Evolutionary conservation across 192 early-diverging fungal genomes (phyloP).

Genomic region (Backusella psychrophila): DNA sequence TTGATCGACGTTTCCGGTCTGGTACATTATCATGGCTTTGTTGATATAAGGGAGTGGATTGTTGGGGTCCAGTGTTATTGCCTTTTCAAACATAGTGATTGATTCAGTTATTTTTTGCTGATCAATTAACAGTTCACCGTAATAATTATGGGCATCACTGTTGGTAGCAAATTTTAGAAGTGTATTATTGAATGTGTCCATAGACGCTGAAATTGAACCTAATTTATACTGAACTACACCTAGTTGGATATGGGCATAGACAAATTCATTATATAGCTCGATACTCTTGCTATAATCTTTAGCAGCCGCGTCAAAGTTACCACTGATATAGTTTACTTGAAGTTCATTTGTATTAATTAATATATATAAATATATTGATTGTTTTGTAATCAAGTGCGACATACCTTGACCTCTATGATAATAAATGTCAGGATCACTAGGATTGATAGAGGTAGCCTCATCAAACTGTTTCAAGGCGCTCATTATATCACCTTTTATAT

Average conservation of each 20-base stretch:
- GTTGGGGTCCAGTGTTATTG: conserved; percentile 71
- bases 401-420: conserved; percentile 71
- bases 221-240: conserved; percentile 92
- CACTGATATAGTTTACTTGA: conserved; percentile 77
- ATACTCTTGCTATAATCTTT: conserved; percentile 83
- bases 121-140: conserved; percentile 92
- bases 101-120: conserved; percentile 83
- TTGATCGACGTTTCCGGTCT: conserved; percentile 67
- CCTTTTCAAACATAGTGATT: conserved; percentile 83
- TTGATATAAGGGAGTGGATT: conserved; percentile 99
- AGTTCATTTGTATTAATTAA: not conserved
- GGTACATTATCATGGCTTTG: conserved; percentile 83
- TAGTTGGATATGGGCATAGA: conserved; percentile 93
- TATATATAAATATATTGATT: not conserved
- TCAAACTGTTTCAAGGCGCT: conserved; percentile 68
- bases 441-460: conserved; percentile 60
- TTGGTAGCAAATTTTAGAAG: conserved; percentile 72
- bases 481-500: conserved; percentile 48
- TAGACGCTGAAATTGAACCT: conserved; percentile 71
- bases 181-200: conserved; percentile 79
- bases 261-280: conserved; percentile 74
- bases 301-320: conserved; percentile 74
- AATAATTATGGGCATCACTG: conserved; percentile 96
- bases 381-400: not conserved
- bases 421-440: conserved; percentile 84